Evolutionary conservation across 2,329 filamentous ascomycete species (phyloP).

Genomic region (Hypoxylon sp.): DNA sequence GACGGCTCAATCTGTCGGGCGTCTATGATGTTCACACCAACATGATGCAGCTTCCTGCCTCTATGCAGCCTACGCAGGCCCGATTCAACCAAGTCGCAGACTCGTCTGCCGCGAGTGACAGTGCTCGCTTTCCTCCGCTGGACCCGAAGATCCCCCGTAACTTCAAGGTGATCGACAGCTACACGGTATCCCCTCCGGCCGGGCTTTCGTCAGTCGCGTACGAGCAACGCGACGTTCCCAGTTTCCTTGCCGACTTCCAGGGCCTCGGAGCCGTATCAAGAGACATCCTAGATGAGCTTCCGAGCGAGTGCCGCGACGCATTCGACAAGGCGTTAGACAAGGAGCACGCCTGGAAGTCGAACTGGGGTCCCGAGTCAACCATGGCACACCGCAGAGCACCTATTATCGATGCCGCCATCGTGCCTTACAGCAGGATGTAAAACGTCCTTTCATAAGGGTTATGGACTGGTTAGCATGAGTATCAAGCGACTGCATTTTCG

Average conservation of each 20-base stretch:
- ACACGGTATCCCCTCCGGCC: slow-evolving; percentile 59
- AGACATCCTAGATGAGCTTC: slow-evolving; percentile 71
- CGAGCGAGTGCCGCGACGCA: slow-evolving; percentile 73
- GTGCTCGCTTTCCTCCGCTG: slow-evolving; percentile 56
- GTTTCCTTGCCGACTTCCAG: slow-evolving; percentile 61
- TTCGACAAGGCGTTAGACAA: slow-evolving; percentile 72
- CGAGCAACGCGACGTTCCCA: slow-evolving; percentile 52
- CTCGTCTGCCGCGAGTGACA: slow-evolving; percentile 40
- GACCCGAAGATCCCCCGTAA: slow-evolving; percentile 61
- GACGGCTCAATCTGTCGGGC: slow-evolving; percentile 74
- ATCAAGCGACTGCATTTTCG: background rate
- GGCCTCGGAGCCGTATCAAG: slow-evolving; percentile 71
- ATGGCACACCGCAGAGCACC: slow-evolving; percentile 62
- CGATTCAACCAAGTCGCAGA: slow-evolving; percentile 75
- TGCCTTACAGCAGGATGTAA: slow-evolving; percentile 60
- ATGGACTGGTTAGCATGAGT: background rate
- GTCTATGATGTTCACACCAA: slow-evolving; percentile 97
- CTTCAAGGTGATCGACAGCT: slow-evolving; percentile 63
- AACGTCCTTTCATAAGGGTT: background rate
- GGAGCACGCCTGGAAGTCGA: slow-evolving; percentile 75
- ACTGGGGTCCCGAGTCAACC: slow-evolving; percentile 74
- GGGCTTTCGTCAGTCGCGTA: slow-evolving; percentile 57
- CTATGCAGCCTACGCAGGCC: slow-evolving; percentile 88
- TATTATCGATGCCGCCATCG: slow-evolving; percentile 69
- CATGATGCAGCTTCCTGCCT: slow-evolving; percentile 82